phyloP scores from a whole-genome alignment of 345 rosid genomes.

The Euphorbia tirucalli region DNA sequence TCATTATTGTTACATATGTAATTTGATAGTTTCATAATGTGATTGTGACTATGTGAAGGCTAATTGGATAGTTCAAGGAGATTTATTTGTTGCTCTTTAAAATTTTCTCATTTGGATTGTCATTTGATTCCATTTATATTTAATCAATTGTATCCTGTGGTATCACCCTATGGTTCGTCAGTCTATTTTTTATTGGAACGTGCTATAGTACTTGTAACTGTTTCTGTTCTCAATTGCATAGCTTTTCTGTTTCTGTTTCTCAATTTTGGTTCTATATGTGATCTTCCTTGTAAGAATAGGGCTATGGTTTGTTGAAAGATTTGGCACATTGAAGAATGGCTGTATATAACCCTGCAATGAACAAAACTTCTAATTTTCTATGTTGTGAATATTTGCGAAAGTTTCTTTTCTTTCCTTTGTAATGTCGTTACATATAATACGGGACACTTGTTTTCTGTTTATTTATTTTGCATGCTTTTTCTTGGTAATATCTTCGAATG shows the following conservation, averaged over 20 bases:
- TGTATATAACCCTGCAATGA: no score
- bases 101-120: background rate
- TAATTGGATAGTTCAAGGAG: background rate
- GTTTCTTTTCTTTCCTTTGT: background rate
- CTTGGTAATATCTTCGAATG: background rate
- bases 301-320: slow-evolving; percentile 73
- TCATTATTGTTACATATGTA: background rate
- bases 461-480: background rate
- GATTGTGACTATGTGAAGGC: background rate
- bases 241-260: background rate
- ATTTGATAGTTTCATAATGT: background rate
- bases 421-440: background rate
- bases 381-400: background rate
- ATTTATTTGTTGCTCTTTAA: background rate
- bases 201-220: slow-evolving; percentile 86
- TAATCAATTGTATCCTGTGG: slow-evolving; percentile 74
- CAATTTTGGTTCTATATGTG: background rate
- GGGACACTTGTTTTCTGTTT: background rate
- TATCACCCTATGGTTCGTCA: slow-evolving; percentile 53
- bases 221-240: background rate
- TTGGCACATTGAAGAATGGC: no score
- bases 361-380: no score
- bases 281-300: slow-evolving; percentile 35
- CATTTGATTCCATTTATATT: slow-evolving; percentile 15
- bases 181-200: slow-evolving; percentile 73